A percentile compares a stretch with the other conserved stretches of the same genome.
Conservation (phyloP, 192 early-diverging fungal genomes). For the Lobosporangium transversale region DNA sequence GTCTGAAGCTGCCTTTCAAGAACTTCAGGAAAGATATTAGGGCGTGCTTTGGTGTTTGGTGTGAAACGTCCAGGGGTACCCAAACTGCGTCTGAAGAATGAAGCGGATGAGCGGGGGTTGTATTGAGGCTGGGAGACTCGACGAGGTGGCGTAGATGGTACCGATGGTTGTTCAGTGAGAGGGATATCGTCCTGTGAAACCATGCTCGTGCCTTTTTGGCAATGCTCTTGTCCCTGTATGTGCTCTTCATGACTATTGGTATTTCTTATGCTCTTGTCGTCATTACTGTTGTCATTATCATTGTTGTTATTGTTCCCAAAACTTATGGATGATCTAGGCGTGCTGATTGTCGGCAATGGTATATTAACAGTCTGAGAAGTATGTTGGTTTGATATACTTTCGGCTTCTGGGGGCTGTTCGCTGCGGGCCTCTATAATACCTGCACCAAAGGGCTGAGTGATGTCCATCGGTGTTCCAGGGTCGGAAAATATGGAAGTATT, state of each 20-base stretch:
- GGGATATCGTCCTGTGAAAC: neutral
- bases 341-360: neutral
- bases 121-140: neutral
- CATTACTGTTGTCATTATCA: neutral
- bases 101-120: neutral
- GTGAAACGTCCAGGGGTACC: slow-evolving; percentile 24
- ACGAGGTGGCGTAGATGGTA: slow-evolving; percentile 18
- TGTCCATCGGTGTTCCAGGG: slow-evolving; percentile 31
- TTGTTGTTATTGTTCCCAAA: slow-evolving; percentile 5
- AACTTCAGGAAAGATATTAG: slow-evolving; percentile 41
- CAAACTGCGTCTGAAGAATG: slow-evolving; percentile 10
- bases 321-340: neutral
- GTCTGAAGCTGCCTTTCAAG: slow-evolving; percentile 34
- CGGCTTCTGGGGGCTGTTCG: neutral
- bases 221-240: neutral
- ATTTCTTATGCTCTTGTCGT: neutral
- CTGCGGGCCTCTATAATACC: slow-evolving; percentile 13
- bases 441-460: slow-evolving; percentile 27
- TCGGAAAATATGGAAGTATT: slow-evolving; percentile 33
- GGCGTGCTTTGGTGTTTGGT: slow-evolving; percentile 17
- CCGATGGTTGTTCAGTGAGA: neutral
- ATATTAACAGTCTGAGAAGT: neutral
- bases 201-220: neutral
- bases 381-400: neutral
- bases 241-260: neutral